Base-by-base conservation (phyloP, 2,329 filamentous ascomycete genomes). In the Bipolaris oryzae region DNA sequence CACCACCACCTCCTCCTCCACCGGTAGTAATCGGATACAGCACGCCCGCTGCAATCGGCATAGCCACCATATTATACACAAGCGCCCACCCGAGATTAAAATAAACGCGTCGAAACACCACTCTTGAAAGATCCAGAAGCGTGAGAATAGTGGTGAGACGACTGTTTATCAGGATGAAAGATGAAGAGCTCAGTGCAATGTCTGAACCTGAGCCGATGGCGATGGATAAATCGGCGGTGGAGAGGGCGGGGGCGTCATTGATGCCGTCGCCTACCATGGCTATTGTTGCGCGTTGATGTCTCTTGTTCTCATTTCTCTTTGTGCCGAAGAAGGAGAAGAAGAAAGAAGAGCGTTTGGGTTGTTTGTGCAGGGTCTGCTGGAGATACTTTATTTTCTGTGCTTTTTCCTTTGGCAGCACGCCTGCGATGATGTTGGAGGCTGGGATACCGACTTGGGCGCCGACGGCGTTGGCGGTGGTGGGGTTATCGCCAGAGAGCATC, bases 401-500 rank as follows among this genome's bases (percentile, higher is more conserved):
- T 77, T 97, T 97, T 65, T 95, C 85, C 16, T 89, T 87, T 0
- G 94, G 93, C 10, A 96, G 85, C 4, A 96, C 92, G 62, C 91
- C 91, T 10, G 93, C 92, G 60, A 96, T 90, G 62, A 97, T 88
- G 71, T 96, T 90, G 52, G 81, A 78, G 0, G 81, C 69, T 0
- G 86, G 83, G 62, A 97, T 96, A 20, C 91, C 91, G 16, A 96
- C 82, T 68, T 86, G 85, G 1, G 82, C 78, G 1, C 90, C 93
- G 2, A 97, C 91, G 0, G 92, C 91, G 18, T 84, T 81, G 2
- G 93, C 93, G 0, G 93, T 97, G n/a, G 81, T 87, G n/a, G 81
- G 79, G 70, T 96, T 96, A 79, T 97, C 93, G 28, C 93, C 93
- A 0, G 92, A 96, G 35, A 96, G 87, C 91, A 97, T 96, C 87